Evolutionary conservation across 495 filamentous ascomycete species (phyloP), one percentile per base, ranked within the genome.

Genomic region (Alectoria sarmentosa): DNA sequence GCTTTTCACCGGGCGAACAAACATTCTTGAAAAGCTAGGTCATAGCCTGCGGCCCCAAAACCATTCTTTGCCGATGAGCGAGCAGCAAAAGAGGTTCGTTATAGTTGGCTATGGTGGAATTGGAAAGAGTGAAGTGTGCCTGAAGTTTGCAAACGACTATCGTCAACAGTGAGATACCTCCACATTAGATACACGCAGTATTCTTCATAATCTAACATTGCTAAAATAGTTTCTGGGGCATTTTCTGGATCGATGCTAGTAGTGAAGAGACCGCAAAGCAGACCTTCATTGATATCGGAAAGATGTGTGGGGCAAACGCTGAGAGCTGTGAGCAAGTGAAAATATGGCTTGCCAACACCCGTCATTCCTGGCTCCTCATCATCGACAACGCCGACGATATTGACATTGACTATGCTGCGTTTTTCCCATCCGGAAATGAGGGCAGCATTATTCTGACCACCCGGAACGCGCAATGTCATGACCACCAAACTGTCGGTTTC

Each of bases 381-480:
- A 69, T 82, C 34, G 79, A 80, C 65, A 80, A 82, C 62, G 79
- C 78, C 6, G 79, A 82, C 65, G 72, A 80, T 67, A 70, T 69
- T 14, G 58, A 69, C 1, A 60, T 77, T 13, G 70, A 74, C 38
- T 48, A 78, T 11, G 64, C 66, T 30, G 34, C 64, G 30, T 76
- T 70, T 62, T 70, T 82, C 48, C 78, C 79, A 5, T 36, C 58
- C 26, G 69, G 73, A 15, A 63, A 46, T 0, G 39, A 65, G 14
- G 78, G 78, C n/a, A 60, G 68, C 37, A 70, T 80, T 19, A 57
- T 80, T 0, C 64, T 81, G 23, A 80, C 78, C 14, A 77, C 76
- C 21, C 70, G 77, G 26, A 78, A 80, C 60, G 72, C 68, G 17
- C 66, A 71, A 4, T 61, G 60, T 37, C 63, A 65, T 44, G 38